Evolutionary conservation across 2,329 filamentous ascomycete species (phyloP).

Genomic region (Lomentospora prolificans): DNA sequence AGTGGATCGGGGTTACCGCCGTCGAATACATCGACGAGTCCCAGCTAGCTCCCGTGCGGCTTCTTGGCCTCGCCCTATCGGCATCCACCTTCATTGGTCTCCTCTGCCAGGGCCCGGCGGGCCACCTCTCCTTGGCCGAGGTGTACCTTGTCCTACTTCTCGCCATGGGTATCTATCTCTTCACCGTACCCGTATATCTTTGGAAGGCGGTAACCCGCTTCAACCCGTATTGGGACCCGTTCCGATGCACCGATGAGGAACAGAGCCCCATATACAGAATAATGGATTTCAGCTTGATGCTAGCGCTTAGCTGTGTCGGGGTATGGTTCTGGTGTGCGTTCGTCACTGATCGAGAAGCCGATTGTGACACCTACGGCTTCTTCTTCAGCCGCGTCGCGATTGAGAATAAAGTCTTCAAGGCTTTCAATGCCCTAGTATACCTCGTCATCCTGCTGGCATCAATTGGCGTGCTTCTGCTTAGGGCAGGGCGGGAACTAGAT

Average conservation of each 20-base stretch:
- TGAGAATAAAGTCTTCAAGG: conserved; percentile 18
- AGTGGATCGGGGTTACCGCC: conserved; percentile 24
- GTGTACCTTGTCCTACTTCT: conserved; percentile 23
- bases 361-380: conserved; percentile 22
- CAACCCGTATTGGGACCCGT: conserved; percentile 20
- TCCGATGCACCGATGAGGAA: conserved; percentile 17
- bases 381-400: conserved; percentile 21
- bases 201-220: conserved; percentile 23
- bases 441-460: conserved; percentile 18
- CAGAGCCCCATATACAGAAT: conserved; percentile 18
- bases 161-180: conserved; percentile 20
- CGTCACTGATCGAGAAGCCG: conserved; percentile 15
- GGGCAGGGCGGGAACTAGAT: conserved; percentile 15
- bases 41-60: conserved; percentile 19
- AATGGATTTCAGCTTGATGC: conserved; percentile 17
- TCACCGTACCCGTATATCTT: conserved; percentile 22
- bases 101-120: conserved; percentile 16
- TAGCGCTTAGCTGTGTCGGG: conserved; percentile 18
- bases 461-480: conserved; percentile 16
- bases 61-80: conserved; percentile 23
- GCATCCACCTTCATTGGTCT: conserved; percentile 17
- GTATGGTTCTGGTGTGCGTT: conserved; percentile 22
- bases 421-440: conserved; percentile 21
- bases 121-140: conserved; percentile 18
- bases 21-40: conserved; percentile 21